Base-by-base conservation (phyloP, 352 stramenopile species). In the Phytophthora chlamydospora region DNA sequence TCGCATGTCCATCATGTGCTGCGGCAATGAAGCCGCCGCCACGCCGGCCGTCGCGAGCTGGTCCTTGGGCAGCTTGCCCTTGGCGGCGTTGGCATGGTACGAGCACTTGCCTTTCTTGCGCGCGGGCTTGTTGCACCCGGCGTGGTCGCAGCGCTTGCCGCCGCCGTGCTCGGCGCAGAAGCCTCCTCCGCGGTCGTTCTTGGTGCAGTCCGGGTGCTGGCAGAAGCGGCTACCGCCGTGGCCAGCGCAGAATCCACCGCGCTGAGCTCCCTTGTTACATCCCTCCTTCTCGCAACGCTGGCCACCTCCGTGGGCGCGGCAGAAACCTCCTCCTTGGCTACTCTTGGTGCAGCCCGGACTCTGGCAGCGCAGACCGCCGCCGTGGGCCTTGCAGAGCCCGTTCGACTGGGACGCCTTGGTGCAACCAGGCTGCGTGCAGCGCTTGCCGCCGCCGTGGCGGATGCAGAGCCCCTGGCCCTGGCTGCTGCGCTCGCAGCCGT, bases 51-150 rank as follows among this genome's bases (percentile, higher is more conserved):
- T 54, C 6, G 59, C 49, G 0, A 78, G 48, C 17, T 77, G 59
- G 43, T 89, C 78, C 64, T 90, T 90, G 0, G 75, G 60, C 2
- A 73, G 39, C 62, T 92, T 92, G 40, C 68, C 70, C 77, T 92
- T 92, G 59, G 78, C 74, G 27, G 79, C 80, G 24, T 92, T 92
- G 3, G 80, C 83, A 55, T 97, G 89, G 64, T 88, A 85, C 32
- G 87, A 95, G 73, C 89, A 97, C 64, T 93, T 92, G 45, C 89
- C 89, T 62, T 91, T 88, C 63, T 93, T 93, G 24, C 89, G 83
- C 31, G 85, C 85, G 0, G 87, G 89, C 46, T 90, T 89, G 68
- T 90, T 90, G 73, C 88, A 96, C 31, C 74, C 78, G 3, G 78
- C 45, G 48, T 89, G 64, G 53, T 88, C 80, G 66, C 88, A 96